Conservation (phyloP, 805 yeast genomes). For the Candida cerambycidarum region DNA sequence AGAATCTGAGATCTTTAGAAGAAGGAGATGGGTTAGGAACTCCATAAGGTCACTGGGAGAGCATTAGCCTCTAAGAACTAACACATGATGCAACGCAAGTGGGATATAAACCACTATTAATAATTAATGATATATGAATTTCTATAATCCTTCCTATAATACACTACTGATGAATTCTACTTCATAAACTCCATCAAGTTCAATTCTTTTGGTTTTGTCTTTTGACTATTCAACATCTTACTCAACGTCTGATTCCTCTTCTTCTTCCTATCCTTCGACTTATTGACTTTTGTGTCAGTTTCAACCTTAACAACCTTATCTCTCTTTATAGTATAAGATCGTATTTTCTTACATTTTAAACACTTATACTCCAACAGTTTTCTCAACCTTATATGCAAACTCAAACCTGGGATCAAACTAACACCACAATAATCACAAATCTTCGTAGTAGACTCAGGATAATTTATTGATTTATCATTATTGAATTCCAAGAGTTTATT, state of each 20-base stretch:
- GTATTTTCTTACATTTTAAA: slow-evolving; percentile 16
- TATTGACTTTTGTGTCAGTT: slow-evolving; percentile 14
- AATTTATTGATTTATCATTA: slow-evolving; percentile 24
- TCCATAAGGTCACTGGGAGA: slow-evolving; percentile 5
- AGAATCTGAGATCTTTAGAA: slow-evolving; percentile 43
- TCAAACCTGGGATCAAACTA: slow-evolving; percentile 32
- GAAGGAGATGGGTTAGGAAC: slow-evolving; percentile 66
- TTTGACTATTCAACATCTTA: slow-evolving; percentile 19
- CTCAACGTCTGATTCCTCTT: slow-evolving; percentile 44
- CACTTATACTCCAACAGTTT: slow-evolving; percentile 11
- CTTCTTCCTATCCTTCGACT: slow-evolving; percentile 38
- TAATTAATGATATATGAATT: slow-evolving; percentile 3
- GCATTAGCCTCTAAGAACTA: too few relatives aligned
- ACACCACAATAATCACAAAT: slow-evolving; percentile 34
- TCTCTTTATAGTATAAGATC: background rate
- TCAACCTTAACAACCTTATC: background rate
- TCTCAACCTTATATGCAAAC: slow-evolving; percentile 4
- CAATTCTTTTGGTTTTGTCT: slow-evolving; percentile 32
- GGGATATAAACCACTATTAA: background rate
- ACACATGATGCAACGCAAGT: too few relatives aligned
- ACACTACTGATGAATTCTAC: slow-evolving; percentile 1
- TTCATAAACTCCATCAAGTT: slow-evolving; percentile 53
- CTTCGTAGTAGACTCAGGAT: slow-evolving; percentile 26
- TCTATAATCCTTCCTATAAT: background rate
- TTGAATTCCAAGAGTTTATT: slow-evolving; percentile 22